A percentile compares a stretch with the other conserved stretches of the same genome.
phyloP scores from a whole-genome alignment of 441 rosid genomes.

The Brassica hybrid region DNA sequence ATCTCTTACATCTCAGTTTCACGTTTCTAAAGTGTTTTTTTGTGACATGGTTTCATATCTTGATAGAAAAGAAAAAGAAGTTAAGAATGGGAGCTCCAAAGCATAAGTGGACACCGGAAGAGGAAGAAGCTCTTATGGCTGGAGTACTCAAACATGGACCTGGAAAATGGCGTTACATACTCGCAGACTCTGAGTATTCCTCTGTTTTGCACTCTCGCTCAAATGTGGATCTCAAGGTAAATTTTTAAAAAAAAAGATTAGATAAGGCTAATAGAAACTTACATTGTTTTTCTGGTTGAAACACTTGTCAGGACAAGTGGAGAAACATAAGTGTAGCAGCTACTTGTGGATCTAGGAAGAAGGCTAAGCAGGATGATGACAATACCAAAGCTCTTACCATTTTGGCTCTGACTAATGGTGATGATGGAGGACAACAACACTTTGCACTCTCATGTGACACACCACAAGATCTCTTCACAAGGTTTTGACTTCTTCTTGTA shows the following conservation, averaged over 20 bases:
- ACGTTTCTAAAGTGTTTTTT: neutral
- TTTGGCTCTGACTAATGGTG: conserved; percentile 44
- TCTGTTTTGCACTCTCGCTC: conserved; percentile 56
- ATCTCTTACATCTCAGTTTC: neutral
- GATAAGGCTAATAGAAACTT: neutral
- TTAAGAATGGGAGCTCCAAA: conserved; percentile 77
- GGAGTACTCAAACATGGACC: conserved; percentile 69
- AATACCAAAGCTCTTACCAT: conserved; percentile 45
- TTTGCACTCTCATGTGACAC: conserved; percentile 49
- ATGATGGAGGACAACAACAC: conserved; percentile 28
- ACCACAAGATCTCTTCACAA: conserved; percentile 57
- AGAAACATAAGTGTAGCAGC: conserved; percentile 12
- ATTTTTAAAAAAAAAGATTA: neutral
- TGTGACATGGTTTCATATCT: neutral
- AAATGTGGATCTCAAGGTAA: conserved; percentile 83
- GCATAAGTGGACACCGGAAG: conserved; percentile 83
- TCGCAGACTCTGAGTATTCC: conserved; percentile 62
- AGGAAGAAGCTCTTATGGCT: conserved; percentile 75
- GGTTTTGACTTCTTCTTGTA: conserved; percentile 49
- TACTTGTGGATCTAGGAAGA: conserved; percentile 58
- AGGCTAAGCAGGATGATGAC: conserved; percentile 52
- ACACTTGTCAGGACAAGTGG: conserved; percentile 6
- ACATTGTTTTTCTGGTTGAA: neutral
- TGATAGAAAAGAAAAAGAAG: neutral
- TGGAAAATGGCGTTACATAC: conserved; percentile 80